A percentile compares a stretch with the other conserved stretches of the same genome.
Evolutionary conservation across 805 yeast species (phyloP).

Genomic region (Teunomyces panamensis): DNA sequence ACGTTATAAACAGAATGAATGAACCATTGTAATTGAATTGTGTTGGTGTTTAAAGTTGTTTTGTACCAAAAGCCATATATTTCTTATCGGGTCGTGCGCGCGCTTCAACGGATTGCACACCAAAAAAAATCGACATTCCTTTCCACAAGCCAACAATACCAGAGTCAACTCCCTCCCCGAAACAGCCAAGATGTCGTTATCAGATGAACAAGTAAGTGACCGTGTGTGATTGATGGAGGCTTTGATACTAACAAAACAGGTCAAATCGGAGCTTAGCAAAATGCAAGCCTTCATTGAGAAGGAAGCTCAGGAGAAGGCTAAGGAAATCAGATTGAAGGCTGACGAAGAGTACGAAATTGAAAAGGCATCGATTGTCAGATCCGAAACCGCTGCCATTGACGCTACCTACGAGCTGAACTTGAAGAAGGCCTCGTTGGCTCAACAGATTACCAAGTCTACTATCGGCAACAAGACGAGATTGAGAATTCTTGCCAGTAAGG

Average conservation of each 20-base stretch:
- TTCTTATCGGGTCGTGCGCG: constrained; percentile 7
- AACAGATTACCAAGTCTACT: constrained; percentile 93
- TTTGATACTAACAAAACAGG: constrained; percentile 43
- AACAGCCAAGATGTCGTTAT: constrained; percentile 22
- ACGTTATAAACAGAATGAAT: no score
- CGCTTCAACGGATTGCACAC: constrained; percentile 4
- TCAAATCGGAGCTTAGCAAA: constrained; percentile 90
- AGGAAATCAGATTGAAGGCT: constrained; percentile 91
- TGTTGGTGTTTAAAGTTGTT: no score
- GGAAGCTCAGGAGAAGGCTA: constrained; percentile 98
- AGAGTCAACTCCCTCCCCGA: constrained; percentile 2
- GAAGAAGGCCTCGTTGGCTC: constrained; percentile 89
- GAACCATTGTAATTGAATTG: not conserved
- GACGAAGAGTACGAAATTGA: constrained; percentile 99
- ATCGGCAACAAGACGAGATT: constrained; percentile 94
- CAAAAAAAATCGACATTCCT: constrained; percentile 8
- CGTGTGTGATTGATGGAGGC: not conserved
- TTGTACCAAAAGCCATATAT: no score
- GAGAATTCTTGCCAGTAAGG: constrained; percentile 79
- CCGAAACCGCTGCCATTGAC: constrained; percentile 88
- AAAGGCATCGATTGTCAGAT: constrained; percentile 90
- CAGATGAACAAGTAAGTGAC: constrained; percentile 29
- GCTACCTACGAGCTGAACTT: constrained; percentile 71
- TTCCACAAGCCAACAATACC: constrained; percentile 6
- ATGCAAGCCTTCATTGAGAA: constrained; percentile 98